phyloP scores from a whole-genome alignment of 1,284 basidiomycete genomes.

The Cutaneotrichosporon cutaneum region DNA sequence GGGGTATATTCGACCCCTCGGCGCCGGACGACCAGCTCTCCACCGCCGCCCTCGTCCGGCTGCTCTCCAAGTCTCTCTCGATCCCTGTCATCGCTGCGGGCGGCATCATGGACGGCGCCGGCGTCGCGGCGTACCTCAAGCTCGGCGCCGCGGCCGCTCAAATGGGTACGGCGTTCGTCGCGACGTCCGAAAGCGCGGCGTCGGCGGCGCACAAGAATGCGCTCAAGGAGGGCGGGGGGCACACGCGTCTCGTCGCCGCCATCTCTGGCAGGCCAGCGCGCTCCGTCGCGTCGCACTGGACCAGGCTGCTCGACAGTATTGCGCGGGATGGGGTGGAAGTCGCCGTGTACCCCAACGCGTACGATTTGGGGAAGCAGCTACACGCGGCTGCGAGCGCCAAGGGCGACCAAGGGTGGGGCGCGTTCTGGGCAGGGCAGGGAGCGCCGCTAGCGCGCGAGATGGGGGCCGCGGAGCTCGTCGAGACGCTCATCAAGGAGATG shows the following conservation, averaged over 20 bases:
- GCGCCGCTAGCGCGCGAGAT: slow-evolving; percentile 30
- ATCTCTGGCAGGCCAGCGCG: slow-evolving; percentile 44
- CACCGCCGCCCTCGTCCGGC: slow-evolving; percentile 29
- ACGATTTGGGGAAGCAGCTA: slow-evolving; percentile 41
- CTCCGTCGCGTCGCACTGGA: slow-evolving; percentile 32
- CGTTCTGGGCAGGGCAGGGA: slow-evolving; percentile 43
- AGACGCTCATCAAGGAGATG: slow-evolving; percentile 29
- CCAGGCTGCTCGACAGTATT: slow-evolving; percentile 14
- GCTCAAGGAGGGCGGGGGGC: slow-evolving; percentile 17
- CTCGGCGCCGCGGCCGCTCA: slow-evolving; percentile 39
- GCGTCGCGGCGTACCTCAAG: slow-evolving; percentile 26
- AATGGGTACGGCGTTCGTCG: slow-evolving; percentile 45
- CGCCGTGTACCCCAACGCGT: slow-evolving; percentile 41
- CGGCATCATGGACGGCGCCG: slow-evolving; percentile 41
- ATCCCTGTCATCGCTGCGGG: slow-evolving; percentile 44
- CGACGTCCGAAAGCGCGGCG: slow-evolving; percentile 35
- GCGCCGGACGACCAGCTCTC: slow-evolving; percentile 32
- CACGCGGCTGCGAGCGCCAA: slow-evolving; percentile 35
- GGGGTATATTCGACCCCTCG: slow-evolving; percentile 39
- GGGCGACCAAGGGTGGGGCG: slow-evolving; percentile 37
- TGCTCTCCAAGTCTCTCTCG: slow-evolving; percentile 20
- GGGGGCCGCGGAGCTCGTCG: slow-evolving; percentile 31
- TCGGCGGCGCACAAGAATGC: slow-evolving; percentile 32
- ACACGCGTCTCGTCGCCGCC: slow-evolving; percentile 31
- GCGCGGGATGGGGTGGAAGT: not conserved